phyloP scores from a whole-genome alignment of 805 yeast species.

The Wickerhamomyces sydowiorum region DNA sequence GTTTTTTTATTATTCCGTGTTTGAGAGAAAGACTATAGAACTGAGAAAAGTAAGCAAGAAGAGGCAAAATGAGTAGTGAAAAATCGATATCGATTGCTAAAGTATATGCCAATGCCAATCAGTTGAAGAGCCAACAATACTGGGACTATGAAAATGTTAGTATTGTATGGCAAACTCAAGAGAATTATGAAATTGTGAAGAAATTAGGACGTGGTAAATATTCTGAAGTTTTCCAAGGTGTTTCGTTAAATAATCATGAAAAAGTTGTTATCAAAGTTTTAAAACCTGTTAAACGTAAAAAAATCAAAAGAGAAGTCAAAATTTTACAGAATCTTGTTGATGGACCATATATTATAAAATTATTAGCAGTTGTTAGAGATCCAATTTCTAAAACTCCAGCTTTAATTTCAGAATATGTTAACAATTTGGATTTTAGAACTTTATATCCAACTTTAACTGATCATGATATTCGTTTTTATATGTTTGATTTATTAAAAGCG shows the following conservation, averaged over 20 bases:
- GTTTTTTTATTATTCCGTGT: too few relatives aligned
- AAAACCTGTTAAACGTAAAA: constrained; percentile 90
- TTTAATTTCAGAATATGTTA: constrained; percentile 76
- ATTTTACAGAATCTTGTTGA: constrained; percentile 78
- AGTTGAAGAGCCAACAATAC: constrained; percentile 68
- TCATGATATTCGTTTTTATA: constrained; percentile 74
- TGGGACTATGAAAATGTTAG: constrained; percentile 80
- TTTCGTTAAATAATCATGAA: constrained; percentile 53
- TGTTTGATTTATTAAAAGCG: constrained; percentile 76
- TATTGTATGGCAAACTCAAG: constrained; percentile 79
- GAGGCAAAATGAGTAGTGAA: not conserved
- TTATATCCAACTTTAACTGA: constrained; percentile 77
- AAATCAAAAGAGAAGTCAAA: constrained; percentile 85
- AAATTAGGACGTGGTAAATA: constrained; percentile 92
- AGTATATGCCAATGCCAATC: constrained; percentile 79
- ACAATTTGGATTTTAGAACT: constrained; percentile 81
- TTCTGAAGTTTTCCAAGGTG: constrained; percentile 88
- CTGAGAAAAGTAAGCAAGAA: too few relatives aligned
- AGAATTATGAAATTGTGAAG: constrained; percentile 77
- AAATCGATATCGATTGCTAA: constrained; percentile 46
- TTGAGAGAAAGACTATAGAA: too few relatives aligned
- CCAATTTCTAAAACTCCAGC: constrained; percentile 83
- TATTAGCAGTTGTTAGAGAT: constrained; percentile 84
- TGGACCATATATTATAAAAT: constrained; percentile 74
- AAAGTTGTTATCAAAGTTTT: constrained; percentile 84